phyloP scores from a whole-genome alignment of 176 grass and related monocot species.

The Chloris gayana region DNA sequence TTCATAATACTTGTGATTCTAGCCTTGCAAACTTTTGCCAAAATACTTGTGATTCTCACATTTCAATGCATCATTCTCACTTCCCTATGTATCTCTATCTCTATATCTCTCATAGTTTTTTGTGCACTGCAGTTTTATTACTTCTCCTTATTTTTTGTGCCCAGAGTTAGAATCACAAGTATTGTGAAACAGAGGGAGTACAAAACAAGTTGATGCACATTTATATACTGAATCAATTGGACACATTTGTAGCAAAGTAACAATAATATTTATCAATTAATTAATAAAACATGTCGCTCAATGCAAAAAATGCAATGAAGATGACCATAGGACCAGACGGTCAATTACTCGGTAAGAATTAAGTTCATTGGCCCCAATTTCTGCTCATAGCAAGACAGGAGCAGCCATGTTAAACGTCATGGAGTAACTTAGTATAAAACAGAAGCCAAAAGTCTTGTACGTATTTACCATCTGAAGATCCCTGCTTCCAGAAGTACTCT shows the following conservation, averaged over 20 bases:
- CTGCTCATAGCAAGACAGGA: background rate
- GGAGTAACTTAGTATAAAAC: background rate
- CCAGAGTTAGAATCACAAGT: too few relatives aligned
- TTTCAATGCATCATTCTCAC: too few relatives aligned
- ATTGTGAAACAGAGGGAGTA: too few relatives aligned
- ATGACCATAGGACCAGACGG: background rate
- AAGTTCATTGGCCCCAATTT: background rate
- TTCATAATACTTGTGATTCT: too few relatives aligned
- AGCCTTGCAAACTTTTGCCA: too few relatives aligned
- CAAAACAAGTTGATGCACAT: background rate
- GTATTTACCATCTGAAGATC: conserved; percentile 88
- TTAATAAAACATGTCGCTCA: conserved; percentile 1
- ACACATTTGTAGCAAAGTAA: background rate
- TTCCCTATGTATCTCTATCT: too few relatives aligned
- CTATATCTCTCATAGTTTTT: too few relatives aligned
- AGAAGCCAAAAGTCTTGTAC: background rate
- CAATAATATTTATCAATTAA: background rate
- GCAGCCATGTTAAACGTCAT: background rate
- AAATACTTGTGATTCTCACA: too few relatives aligned
- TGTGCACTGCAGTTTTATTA: too few relatives aligned
- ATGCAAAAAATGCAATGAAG: background rate
- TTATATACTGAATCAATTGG: background rate
- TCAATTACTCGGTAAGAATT: background rate
- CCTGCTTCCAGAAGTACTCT: conserved; percentile 90
- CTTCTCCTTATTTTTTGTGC: too few relatives aligned